phyloP scores from a whole-genome alignment of 2,329 filamentous ascomycete genomes.

The Alternaria sp. region DNA sequence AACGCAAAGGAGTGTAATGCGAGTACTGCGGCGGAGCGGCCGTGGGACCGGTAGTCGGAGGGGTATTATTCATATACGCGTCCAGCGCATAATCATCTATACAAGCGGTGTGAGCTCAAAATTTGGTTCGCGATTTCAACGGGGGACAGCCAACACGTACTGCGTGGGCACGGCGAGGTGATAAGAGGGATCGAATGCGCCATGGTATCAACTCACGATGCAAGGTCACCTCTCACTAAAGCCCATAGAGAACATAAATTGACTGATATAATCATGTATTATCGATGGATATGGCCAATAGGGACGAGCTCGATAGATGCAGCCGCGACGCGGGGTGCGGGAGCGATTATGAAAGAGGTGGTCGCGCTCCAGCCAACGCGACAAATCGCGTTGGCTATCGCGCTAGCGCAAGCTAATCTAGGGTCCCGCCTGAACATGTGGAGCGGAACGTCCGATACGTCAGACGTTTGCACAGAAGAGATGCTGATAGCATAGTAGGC shows the following conservation, averaged over 20 bases:
- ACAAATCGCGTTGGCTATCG: background rate
- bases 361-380: background rate
- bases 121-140: background rate
- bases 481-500: background rate
- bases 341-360: background rate
- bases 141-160: background rate
- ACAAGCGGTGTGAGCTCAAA: background rate
- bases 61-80: background rate
- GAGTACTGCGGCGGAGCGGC: background rate
- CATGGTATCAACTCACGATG: background rate
- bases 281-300: background rate
- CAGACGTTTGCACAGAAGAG: background rate
- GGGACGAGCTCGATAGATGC: background rate
- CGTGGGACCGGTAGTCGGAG: background rate
- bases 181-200: background rate
- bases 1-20: slow-evolving; percentile 1
- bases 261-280: background rate
- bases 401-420: background rate
- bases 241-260: background rate
- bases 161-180: background rate
- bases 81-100: background rate
- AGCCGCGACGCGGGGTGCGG: background rate
- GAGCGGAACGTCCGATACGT: background rate
- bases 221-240: background rate
- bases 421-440: background rate